Percentiles rank a stretch among this genome's conserved stretches.
Conservation (phyloP, 1,139 yeast genomes). For the Blastobotrys aristatus region DNA sequence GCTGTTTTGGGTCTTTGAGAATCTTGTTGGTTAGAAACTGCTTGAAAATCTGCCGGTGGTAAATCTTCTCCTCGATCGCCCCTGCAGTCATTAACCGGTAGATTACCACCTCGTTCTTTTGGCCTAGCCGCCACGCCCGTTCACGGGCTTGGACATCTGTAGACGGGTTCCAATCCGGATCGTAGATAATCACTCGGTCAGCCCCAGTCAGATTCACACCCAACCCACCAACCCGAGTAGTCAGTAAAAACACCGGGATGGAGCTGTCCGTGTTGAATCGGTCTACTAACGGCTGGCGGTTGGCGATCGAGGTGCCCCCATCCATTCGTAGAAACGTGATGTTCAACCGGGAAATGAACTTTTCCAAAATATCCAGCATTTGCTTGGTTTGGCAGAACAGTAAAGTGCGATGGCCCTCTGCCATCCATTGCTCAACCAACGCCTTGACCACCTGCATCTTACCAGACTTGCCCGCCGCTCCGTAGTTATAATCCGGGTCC, state of each 20-base stretch:
- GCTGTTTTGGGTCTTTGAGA: conserved; percentile 90
- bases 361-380: conserved; percentile 83
- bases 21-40: conserved; percentile 92
- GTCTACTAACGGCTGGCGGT: conserved; percentile 76
- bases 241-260: conserved; percentile 65
- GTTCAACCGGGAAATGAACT: conserved; percentile 44
- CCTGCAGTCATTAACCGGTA: conserved; percentile 93
- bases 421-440: conserved; percentile 67
- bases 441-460: conserved; percentile 86
- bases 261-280: conserved; percentile 58
- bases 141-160: conserved; percentile 97
- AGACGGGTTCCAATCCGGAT: conserved; percentile 99
- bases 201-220: conserved; percentile 96
- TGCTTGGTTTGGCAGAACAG: conserved; percentile 89
- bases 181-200: conserved; percentile 85
- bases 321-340: conserved; percentile 79
- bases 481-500: conserved; percentile 48
- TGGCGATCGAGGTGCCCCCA: conserved; percentile 79
- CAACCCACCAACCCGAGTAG: conserved; percentile 93
- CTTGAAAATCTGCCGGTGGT: conserved; percentile 93
- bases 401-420: conserved; percentile 71
- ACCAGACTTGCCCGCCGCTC: conserved; percentile 71
- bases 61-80: conserved; percentile 92
- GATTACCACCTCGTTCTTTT: conserved; percentile 86
- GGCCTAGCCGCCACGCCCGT: conserved; percentile 96